Evolutionary conservation across 148 eudicot species (phyloP).

Genomic region (Fagopyrum homotropicum): DNA sequence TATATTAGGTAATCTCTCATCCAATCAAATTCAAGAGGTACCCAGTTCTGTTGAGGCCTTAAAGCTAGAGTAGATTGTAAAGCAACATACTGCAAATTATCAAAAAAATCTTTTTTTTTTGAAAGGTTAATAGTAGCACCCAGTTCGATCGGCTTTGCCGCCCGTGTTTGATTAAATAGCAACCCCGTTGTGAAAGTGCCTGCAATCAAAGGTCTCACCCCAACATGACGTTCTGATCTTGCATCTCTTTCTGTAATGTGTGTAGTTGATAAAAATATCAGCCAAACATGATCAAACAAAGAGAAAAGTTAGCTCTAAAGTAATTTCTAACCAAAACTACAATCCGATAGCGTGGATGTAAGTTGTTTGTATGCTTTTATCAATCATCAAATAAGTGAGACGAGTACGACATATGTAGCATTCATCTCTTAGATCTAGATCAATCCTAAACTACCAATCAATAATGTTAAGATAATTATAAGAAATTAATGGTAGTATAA

Average conservation of each 20-base stretch:
- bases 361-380: too few relatives aligned
- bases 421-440: not conserved
- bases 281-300: not conserved
- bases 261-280: slow-evolving; percentile 34
- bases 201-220: slow-evolving; percentile 57
- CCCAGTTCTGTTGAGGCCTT: slow-evolving; percentile 62
- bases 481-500: not conserved
- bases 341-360: not conserved
- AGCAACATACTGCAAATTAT: slow-evolving; percentile 81
- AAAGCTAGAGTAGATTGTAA: slow-evolving; percentile 54
- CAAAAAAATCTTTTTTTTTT: too few relatives aligned
- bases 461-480: not conserved
- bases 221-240: slow-evolving; percentile 85
- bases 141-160: too few relatives aligned
- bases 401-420: not conserved
- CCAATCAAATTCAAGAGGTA: slow-evolving; percentile 17
- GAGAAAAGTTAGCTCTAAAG: not conserved
- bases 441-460: not conserved
- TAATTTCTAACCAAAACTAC: not conserved
- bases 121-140: too few relatives aligned
- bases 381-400: not conserved
- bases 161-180: too few relatives aligned
- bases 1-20: not conserved
- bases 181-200: slow-evolving; percentile 55
- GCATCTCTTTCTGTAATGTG: slow-evolving; percentile 69